Evolutionary conservation across 139 green algal species (phyloP).

Genomic region (Micractinium sp.): DNA sequence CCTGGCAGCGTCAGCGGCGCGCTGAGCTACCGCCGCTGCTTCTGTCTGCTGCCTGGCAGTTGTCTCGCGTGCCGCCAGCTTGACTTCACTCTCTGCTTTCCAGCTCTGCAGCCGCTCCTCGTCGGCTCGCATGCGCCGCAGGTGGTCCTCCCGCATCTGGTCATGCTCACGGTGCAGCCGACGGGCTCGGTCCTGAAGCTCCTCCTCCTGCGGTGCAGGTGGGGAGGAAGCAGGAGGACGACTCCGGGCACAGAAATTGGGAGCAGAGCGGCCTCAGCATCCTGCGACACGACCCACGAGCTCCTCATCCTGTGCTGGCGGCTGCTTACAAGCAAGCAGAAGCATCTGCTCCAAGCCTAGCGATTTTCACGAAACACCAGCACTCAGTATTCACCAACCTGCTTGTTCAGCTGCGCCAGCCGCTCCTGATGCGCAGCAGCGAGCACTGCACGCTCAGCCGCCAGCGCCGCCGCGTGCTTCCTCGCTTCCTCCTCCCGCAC

Average conservation of each 20-base stretch:
- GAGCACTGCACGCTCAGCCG: constrained; percentile 5
- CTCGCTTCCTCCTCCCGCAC: not conserved
- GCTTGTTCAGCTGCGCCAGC: constrained; percentile 6
- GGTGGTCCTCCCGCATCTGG: constrained; percentile 2
- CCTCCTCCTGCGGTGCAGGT: constrained; percentile 14
- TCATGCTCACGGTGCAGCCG: not conserved
- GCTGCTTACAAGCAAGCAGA: no score
- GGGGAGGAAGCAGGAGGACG: no score
- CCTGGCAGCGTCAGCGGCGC: not conserved
- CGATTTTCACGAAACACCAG: not conserved
- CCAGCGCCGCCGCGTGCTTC: not conserved
- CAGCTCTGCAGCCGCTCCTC: constrained; percentile 19
- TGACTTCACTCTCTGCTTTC: not conserved
- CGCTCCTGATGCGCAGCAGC: constrained; percentile 10
- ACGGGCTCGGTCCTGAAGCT: constrained; percentile 13
- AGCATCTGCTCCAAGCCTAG: no score
- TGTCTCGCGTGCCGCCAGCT: not conserved
- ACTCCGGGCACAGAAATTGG: no score
- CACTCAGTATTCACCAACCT: not conserved
- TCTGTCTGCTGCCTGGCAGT: not conserved
- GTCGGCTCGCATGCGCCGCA: not conserved
- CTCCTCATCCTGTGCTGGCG: no score
- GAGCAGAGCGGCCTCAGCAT: no score
- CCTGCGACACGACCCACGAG: no score
- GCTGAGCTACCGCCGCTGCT: not conserved